phyloP scores from a whole-genome alignment of 768 basidiomycete genomes.

The Kwoniella heveanensis region DNA sequence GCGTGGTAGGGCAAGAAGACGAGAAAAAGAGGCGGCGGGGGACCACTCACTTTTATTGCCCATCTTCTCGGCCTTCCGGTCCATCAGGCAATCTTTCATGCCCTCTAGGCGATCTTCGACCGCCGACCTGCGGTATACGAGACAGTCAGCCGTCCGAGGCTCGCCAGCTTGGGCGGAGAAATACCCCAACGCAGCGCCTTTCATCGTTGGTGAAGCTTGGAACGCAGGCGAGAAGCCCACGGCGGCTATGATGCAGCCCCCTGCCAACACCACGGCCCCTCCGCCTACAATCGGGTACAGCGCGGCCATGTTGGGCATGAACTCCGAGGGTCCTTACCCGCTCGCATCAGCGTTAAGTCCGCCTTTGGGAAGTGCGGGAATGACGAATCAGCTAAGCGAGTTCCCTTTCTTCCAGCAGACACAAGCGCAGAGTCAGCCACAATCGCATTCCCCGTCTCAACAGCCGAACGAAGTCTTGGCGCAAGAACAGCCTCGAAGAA shows the following conservation, averaged over 20 bases:
- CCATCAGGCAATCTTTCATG: constrained; percentile 11
- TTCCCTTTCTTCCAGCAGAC: neutral
- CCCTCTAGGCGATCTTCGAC: neutral
- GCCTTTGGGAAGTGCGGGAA: neutral
- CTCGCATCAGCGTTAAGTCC: neutral
- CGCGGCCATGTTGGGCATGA: constrained; percentile 1
- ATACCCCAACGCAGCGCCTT: constrained; percentile 4
- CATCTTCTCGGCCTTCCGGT: constrained; percentile 12
- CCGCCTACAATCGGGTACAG: neutral
- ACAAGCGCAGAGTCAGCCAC: neutral
- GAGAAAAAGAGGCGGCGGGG: neutral
- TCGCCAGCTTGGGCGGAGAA: constrained; percentile 14
- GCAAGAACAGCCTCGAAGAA: neutral
- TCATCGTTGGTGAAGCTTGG: constrained; percentile 6
- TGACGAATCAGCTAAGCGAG: neutral
- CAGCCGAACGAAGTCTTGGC: neutral
- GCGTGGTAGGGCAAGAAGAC: neutral
- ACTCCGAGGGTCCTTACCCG: constrained; percentile 3
- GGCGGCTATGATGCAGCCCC: constrained; percentile 3
- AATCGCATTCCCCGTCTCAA: neutral
- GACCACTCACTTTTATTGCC: constrained; percentile 1
- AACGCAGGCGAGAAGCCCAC: neutral
- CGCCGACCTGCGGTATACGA: constrained; percentile 3
- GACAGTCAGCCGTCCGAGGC: constrained; percentile 4
- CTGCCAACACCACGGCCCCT: neutral